phyloP scores from a whole-genome alignment of 2,329 filamentous ascomycete genomes.

The Fusarium chaquense region DNA sequence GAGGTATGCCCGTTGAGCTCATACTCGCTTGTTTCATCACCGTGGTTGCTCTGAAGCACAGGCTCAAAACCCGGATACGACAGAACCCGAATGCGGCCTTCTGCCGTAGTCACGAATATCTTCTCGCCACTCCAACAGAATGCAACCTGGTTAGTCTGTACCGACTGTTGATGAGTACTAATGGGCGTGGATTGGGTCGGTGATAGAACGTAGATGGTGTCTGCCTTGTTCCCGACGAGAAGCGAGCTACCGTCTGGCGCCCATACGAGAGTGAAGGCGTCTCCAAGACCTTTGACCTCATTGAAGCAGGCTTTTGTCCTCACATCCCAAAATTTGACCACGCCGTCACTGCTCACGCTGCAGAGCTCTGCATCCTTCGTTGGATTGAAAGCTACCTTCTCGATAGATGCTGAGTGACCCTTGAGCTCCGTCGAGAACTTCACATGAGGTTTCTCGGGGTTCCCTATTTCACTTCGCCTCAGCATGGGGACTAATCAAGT shows the following conservation, averaged over 20 bases:
- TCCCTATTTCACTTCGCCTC: conserved; percentile 63
- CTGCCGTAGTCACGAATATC: conserved; percentile 76
- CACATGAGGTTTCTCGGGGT: conserved; percentile 79
- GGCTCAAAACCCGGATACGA: conserved; percentile 74
- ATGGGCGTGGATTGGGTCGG: conserved; percentile 68
- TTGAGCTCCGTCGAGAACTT: conserved; percentile 82
- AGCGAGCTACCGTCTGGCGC: conserved; percentile 76
- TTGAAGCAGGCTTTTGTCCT: conserved; percentile 77
- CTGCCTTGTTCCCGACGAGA: conserved; percentile 78
- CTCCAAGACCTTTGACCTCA: conserved; percentile 74
- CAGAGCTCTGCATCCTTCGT: conserved; percentile 81
- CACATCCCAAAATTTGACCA: conserved; percentile 84
- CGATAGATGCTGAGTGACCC: conserved; percentile 73
- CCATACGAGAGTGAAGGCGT: conserved; percentile 80
- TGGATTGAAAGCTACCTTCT: conserved; percentile 83
- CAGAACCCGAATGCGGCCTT: conserved; percentile 77
- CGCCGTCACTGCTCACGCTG: conserved; percentile 78
- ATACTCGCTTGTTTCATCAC: conserved; percentile 64
- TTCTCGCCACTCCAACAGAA: conserved; percentile 81
- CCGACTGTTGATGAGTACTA: conserved; percentile 69
- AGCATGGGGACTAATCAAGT: neutral
- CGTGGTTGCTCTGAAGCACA: conserved; percentile 62
- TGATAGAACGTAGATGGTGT: conserved; percentile 72
- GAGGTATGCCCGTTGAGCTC: conserved; percentile 79
- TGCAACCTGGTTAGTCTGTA: conserved; percentile 77